phyloP scores from a whole-genome alignment of 768 basidiomycete genomes.

The Leccinum pellstonianum region DNA sequence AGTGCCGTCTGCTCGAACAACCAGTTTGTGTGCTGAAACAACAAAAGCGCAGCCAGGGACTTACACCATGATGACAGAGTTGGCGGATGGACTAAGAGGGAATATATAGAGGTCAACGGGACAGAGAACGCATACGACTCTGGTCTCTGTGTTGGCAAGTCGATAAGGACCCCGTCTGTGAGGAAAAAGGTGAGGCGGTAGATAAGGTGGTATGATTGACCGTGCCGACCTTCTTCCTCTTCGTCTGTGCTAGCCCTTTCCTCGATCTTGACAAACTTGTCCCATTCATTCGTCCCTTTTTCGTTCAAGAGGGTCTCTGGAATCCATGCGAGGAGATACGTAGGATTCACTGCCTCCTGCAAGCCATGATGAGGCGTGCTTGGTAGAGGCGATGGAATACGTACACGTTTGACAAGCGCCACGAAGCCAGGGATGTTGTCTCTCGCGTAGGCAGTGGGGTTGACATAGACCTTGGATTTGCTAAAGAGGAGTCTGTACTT shows the following conservation, averaged over 20 bases:
- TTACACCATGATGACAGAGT: slow-evolving; percentile 83
- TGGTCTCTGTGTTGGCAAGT: slow-evolving; percentile 76
- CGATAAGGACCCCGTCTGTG: slow-evolving; percentile 80
- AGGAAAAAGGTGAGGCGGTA: slow-evolving; percentile 8
- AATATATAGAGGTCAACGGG: slow-evolving; percentile 85
- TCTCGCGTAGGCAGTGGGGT: slow-evolving; percentile 86
- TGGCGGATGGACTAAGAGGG: slow-evolving; percentile 81
- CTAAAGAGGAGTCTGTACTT: slow-evolving; percentile 79
- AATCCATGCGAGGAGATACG: slow-evolving; percentile 88
- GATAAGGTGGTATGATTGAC: not conserved
- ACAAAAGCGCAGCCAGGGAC: slow-evolving; percentile 23
- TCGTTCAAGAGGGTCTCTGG: slow-evolving; percentile 83
- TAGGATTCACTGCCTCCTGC: slow-evolving; percentile 74
- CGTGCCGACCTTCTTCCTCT: slow-evolving; percentile 66
- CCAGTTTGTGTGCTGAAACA: not conserved
- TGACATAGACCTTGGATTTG: slow-evolving; percentile 94
- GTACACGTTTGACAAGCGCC: slow-evolving; percentile 83
- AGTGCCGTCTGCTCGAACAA: slow-evolving; percentile 63
- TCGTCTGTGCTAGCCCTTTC: slow-evolving; percentile 56
- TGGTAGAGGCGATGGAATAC: slow-evolving; percentile 28
- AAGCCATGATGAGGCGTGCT: slow-evolving; percentile 10
- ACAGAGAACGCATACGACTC: slow-evolving; percentile 97
- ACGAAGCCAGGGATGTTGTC: slow-evolving; percentile 97
- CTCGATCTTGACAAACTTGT: slow-evolving; percentile 86
- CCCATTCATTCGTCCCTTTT: slow-evolving; percentile 81